Base-by-base conservation (phyloP, 2,329 filamentous ascomycete genomes). In the Xylaria multiplex region DNA sequence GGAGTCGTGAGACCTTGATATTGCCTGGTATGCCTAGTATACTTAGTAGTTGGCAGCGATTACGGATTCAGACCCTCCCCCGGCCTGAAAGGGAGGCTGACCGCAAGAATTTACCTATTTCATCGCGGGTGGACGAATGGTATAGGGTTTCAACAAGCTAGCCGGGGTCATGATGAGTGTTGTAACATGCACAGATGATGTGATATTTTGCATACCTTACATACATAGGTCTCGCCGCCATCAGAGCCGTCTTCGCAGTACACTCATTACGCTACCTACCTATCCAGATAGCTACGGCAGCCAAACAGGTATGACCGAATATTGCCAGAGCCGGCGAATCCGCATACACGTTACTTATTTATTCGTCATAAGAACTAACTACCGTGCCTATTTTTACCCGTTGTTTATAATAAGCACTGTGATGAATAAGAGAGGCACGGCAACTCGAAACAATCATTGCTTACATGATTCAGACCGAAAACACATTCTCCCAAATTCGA, bases 171-270 rank as follows among this genome's bases (percentile, higher is more conserved):
- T 46, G 52, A 58, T 53, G 52, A 60, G 64, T 60, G 14, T 48
- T 64, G 50, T 27, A 46, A 66, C 52, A 64, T 67, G 57, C 62
- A 62, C 48, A 59, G 53, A 65, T 67, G 65, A 65, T 67, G 62
- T 65, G 62, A 65, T 65, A 62, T 62, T 53, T 45, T 67, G 59
- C 58, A 58, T 55, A 55, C 50, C 56, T 52, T 53, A 56, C 54
- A 46, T 54, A 45, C 46, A 32, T 50, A 52, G 30, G 19, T 52
- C 54, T 59, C 35, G 59, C 59, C 37, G 49, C 64, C 59, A 50
- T 66, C 59, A 45, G 13, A 48, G 27, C 16, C 45, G 13, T 56
- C 59, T 49, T 62, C 32, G 42, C 48, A 27, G 43, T n/a, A 9
- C 9, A 16, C 14, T 8, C 22, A 43, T 14, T 11, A 32, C 35